Evolutionary conservation across 352 stramenopile species (phyloP).

Genomic region (Pythium monospermum): DNA sequence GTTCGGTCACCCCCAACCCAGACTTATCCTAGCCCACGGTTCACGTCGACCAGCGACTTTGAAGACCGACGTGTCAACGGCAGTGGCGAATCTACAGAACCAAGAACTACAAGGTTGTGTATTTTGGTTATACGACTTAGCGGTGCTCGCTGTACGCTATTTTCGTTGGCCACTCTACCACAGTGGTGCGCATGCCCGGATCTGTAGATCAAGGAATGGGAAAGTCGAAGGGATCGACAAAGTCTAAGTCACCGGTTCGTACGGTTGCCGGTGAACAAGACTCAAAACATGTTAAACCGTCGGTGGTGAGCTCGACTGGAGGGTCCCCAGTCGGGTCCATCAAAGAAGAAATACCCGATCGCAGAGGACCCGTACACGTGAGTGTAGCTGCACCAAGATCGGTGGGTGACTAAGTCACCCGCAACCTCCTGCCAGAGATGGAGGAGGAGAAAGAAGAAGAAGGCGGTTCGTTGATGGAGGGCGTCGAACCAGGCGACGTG

Average conservation of each 20-base stretch:
- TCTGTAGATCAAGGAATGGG: neutral
- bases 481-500: neutral
- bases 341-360: neutral
- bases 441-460: neutral
- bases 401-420: neutral
- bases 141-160: neutral
- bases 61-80: neutral
- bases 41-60: neutral
- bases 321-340: neutral
- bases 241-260: neutral
- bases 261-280: neutral
- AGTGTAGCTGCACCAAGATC: neutral
- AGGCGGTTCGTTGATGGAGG: neutral
- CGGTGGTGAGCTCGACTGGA: neutral
- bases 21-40: neutral
- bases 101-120: neutral
- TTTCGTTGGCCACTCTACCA: neutral
- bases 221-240: neutral
- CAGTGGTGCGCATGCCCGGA: constrained; percentile 8
- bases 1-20: neutral
- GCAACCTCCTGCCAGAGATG: neutral
- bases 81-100: neutral
- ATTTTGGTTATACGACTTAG: neutral
- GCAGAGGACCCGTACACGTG: neutral
- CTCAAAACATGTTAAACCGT: neutral